Conservation (phyloP, 305 asterid genomes). For the Euphrasia arctica region DNA sequence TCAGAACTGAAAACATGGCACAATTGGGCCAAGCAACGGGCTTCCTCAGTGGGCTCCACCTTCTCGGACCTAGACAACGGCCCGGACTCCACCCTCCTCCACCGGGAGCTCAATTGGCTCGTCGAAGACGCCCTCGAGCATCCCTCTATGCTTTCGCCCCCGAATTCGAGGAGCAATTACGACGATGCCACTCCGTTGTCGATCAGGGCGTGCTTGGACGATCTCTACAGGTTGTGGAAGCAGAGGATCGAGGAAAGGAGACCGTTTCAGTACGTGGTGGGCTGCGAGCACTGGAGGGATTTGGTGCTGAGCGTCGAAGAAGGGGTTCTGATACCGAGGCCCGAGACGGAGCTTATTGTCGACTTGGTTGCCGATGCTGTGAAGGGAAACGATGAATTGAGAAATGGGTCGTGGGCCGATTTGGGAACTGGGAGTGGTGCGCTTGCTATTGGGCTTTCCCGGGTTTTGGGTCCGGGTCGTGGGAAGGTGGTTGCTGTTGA, state of each 20-base stretch:
- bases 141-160: slow-evolving; percentile 28
- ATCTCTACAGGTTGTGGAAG: slow-evolving; percentile 63
- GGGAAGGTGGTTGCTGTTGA: slow-evolving; percentile 72
- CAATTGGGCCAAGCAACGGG: slow-evolving; percentile 61
- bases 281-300: slow-evolving; percentile 97
- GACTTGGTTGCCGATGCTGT: slow-evolving; percentile 60
- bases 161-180: background rate
- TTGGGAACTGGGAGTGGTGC: slow-evolving; percentile 97
- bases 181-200: slow-evolving; percentile 27
- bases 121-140: slow-evolving; percentile 54
- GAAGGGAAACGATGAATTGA: slow-evolving; percentile 36
- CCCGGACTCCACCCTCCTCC: slow-evolving; percentile 62
- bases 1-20: slow-evolving; percentile 69
- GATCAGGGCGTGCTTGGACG: slow-evolving; percentile 62
- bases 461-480: slow-evolving; percentile 41
- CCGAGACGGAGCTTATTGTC: slow-evolving; percentile 81
- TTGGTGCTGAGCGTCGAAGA: slow-evolving; percentile 75
- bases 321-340: slow-evolving; percentile 93
- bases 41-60: slow-evolving; percentile 53
- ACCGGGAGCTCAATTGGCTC: slow-evolving; percentile 79
- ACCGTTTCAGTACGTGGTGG: slow-evolving; percentile 83
- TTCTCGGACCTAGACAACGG: slow-evolving; percentile 70
- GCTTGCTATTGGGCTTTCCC: slow-evolving; percentile 70
- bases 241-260: slow-evolving; percentile 62
- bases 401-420: slow-evolving; percentile 77